Evolutionary conservation across 169 alveolate species (phyloP).

Genomic region (Plasmodium vivax): DNA sequence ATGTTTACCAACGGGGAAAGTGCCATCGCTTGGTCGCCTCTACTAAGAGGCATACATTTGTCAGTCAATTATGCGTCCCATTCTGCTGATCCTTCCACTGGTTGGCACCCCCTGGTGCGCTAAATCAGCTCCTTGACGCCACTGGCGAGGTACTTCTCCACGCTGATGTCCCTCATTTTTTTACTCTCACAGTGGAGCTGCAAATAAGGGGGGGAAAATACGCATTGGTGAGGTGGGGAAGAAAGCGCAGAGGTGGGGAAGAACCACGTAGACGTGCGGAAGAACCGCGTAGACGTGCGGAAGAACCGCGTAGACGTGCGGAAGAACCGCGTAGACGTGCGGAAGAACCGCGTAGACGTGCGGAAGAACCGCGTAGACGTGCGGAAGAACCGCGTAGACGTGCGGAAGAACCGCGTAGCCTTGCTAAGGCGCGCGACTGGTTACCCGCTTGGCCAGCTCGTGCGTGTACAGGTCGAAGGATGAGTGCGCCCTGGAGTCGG

Average conservation of each 20-base stretch:
- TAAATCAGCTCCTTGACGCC: conserved; percentile 20
- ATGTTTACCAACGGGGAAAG: not conserved
- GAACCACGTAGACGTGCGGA: not conserved
- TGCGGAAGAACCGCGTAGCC: not conserved
- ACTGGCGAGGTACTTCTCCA: conserved; percentile 3
- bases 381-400: not conserved
- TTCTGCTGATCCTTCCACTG: not conserved
- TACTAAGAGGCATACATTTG: not conserved
- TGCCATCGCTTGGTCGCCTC: not conserved
- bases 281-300: no score
- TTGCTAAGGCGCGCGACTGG: not conserved
- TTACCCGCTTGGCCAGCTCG: conserved; percentile 64
- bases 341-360: not conserved
- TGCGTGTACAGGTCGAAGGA: conserved; percentile 63
- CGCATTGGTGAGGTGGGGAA: not conserved
- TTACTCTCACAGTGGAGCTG: conserved; percentile 42
- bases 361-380: not conserved
- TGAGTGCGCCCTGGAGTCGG: conserved; percentile 42
- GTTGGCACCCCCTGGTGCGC: not conserved
- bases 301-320: not conserved
- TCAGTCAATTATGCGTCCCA: not conserved
- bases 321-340: not conserved
- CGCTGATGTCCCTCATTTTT: conserved; percentile 46
- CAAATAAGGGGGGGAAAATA: not conserved
- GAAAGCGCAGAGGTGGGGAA: not conserved